Conservation (phyloP, 2,329 filamentous ascomycete genomes). For the Ceratocystis alfenasii region DNA sequence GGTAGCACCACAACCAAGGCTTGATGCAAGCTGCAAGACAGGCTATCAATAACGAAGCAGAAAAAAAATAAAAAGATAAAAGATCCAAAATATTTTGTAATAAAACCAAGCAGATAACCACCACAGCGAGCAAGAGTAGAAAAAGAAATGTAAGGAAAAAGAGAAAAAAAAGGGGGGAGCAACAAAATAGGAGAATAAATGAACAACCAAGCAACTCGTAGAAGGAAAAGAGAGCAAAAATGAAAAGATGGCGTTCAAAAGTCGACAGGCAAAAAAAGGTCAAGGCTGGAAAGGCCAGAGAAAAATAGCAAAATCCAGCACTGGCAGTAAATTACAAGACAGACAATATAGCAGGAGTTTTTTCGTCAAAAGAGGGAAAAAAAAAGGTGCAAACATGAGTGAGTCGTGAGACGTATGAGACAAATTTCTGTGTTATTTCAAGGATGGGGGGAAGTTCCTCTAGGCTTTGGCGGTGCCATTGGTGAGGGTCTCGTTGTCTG, state of each 20-base stretch:
- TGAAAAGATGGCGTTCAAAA: background rate
- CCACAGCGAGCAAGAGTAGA: background rate
- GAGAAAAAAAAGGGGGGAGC: background rate
- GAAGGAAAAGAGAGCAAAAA: background rate
- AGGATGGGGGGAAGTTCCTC: background rate
- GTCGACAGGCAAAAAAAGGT: background rate
- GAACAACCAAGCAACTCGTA: conserved; percentile 1
- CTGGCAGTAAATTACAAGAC: conserved; percentile 1
- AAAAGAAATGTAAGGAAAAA: conserved; percentile 10
- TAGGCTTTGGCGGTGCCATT: conserved; percentile 27
- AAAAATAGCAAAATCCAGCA: background rate
- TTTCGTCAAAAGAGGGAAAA: background rate
- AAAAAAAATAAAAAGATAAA: background rate
- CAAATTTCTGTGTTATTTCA: background rate
- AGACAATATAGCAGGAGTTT: background rate
- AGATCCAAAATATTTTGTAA: conserved; percentile 1
- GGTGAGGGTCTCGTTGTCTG: conserved; percentile 25
- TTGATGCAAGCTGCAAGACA: background rate
- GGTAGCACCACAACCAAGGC: background rate
- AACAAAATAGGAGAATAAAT: conserved; percentile 6
- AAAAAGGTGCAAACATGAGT: background rate
- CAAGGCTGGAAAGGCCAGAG: background rate
- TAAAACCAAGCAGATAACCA: background rate
- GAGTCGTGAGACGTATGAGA: background rate
- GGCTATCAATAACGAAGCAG: conserved; percentile 6